Evolutionary conservation across 306 rosid genomes (phyloP).

Genomic region (Inga laurina): DNA sequence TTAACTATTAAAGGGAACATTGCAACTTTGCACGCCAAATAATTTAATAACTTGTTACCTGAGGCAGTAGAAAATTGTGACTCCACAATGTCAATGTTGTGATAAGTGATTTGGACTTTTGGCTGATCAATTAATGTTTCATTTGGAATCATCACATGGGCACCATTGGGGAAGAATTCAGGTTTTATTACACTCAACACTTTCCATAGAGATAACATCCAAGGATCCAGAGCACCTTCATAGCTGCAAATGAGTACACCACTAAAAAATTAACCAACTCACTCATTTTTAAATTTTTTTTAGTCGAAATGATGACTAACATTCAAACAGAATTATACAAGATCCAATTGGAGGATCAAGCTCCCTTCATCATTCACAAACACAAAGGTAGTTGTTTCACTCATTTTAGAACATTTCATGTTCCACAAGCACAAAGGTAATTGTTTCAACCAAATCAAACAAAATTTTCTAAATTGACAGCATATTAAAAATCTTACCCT

Average conservation of each 20-base stretch:
- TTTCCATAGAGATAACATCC: conserved; percentile 84
- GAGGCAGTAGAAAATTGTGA: conserved; percentile 48
- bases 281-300: not conserved
- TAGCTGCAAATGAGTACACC: conserved; percentile 50
- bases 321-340: not conserved
- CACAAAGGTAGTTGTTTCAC: not conserved
- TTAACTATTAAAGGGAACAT: conserved; percentile 3
- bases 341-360: not conserved
- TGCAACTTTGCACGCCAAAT: conserved; percentile 21
- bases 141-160: conserved; percentile 49
- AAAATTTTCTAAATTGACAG: conserved; percentile 10
- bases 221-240: conserved; percentile 94
- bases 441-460: conserved; percentile 23
- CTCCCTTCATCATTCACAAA: not conserved
- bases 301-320: not conserved
- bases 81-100: conserved; percentile 45
- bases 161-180: conserved; percentile 64
- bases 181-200: conserved; percentile 53
- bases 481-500: conserved; percentile 57
- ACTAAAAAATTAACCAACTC: conserved; percentile 18
- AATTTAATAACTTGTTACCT: conserved; percentile 49
- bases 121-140: conserved; percentile 63
- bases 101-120: conserved; percentile 62
- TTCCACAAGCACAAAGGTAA: not conserved
- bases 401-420: conserved; percentile 5